Percentiles rank a stretch among this genome's conserved stretches.
phyloP scores from a whole-genome alignment of 2,329 filamentous ascomycete species.

The Fusarium decemcellulare region DNA sequence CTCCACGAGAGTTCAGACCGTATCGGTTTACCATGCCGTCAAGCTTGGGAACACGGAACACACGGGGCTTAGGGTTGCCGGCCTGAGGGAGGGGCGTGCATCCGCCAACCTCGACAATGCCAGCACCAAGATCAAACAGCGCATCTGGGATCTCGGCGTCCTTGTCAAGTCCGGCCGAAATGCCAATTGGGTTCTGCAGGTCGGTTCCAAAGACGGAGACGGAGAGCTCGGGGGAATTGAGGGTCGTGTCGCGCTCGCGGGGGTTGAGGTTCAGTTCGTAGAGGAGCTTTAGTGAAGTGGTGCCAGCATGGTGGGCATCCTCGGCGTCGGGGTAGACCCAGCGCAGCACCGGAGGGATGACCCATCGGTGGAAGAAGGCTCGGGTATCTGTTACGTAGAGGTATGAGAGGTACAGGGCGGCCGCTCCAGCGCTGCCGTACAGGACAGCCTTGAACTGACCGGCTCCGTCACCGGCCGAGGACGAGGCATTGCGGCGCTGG shows the following conservation, averaged over 20 bases:
- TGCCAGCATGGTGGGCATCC: conserved; percentile 90
- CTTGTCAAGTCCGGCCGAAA: conserved; percentile 97
- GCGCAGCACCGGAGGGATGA: conserved; percentile 77
- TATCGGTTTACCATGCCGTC: conserved; percentile 96
- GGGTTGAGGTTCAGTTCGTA: conserved; percentile 84
- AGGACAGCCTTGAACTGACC: conserved; percentile 53
- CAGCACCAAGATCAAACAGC: conserved; percentile 87
- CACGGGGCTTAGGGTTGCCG: conserved; percentile 89
- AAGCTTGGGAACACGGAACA: conserved; percentile 87
- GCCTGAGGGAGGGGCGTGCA: conserved; percentile 89
- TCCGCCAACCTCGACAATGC: conserved; percentile 92
- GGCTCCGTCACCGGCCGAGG: conserved; percentile 49
- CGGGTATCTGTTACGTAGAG: conserved; percentile 83
- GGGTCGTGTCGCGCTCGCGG: conserved; percentile 76
- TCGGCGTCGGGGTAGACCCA: conserved; percentile 82
- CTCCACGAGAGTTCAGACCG: conserved; percentile 92
- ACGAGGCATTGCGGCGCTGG: conserved; percentile 52
- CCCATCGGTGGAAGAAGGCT: conserved; percentile 77
- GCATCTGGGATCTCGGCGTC: conserved; percentile 89
- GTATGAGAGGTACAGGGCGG: conserved; percentile 66
- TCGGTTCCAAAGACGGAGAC: conserved; percentile 79
- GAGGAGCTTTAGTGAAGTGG: conserved; percentile 77
- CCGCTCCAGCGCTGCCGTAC: conserved; percentile 58
- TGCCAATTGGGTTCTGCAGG: conserved; percentile 89
- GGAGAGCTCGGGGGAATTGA: conserved; percentile 52